Conservation (phyloP, 768 basidiomycete species). For the Porphyrellus cyaneotinctus region DNA sequence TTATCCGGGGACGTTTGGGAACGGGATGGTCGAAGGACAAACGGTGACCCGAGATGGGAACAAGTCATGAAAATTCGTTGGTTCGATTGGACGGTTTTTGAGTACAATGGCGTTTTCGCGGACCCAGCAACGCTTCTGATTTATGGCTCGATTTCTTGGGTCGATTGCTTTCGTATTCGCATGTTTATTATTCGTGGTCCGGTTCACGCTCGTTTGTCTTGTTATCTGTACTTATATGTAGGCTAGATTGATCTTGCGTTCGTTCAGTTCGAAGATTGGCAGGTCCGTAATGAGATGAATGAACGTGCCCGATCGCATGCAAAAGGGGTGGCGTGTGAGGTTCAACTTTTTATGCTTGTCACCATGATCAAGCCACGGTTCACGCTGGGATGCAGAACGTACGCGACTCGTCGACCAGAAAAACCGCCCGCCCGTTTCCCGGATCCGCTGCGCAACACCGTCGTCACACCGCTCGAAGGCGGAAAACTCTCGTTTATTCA, state of each 20-base stretch:
- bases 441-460: conserved; percentile 54
- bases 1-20: conserved; percentile 23
- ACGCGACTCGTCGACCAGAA: conserved; percentile 39
- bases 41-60: conserved; percentile 17
- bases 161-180: conserved; percentile 23
- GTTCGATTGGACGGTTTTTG: conserved; percentile 13
- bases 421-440: conserved; percentile 50
- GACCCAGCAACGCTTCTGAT: conserved; percentile 27
- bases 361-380: conserved; percentile 23
- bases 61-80: conserved; percentile 21
- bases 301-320: neutral
- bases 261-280: neutral
- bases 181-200: conserved; percentile 6
- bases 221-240: conserved; percentile 32
- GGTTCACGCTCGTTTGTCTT: conserved; percentile 4
- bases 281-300: neutral
- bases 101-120: conserved; percentile 13
- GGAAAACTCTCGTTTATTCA: conserved; percentile 74
- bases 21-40: conserved; percentile 12
- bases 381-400: conserved; percentile 27
- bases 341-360: neutral
- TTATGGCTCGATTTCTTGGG: conserved; percentile 28
- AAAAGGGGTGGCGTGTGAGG: too few relatives aligned
- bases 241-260: conserved; percentile 17
- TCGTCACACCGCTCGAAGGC: conserved; percentile 46